These are phyloP conservation scores for Panaeolus cyanescens DNA, from an alignment of 768 basidiomycete species.

Conservation along the genomic window DNA sequence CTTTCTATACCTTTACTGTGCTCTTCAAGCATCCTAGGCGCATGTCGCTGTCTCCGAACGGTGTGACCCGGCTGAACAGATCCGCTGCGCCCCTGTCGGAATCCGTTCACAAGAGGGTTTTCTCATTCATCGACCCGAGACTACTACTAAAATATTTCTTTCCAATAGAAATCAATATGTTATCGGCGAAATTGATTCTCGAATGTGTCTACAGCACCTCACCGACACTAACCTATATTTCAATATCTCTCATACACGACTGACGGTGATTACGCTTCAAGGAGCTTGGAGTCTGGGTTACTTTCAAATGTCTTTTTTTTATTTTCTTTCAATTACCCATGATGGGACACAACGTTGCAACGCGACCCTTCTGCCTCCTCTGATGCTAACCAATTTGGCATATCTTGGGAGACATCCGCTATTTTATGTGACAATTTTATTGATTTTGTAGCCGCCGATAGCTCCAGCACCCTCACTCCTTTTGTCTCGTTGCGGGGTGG, in stretches of 20 bases:
- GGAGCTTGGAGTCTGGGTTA: background rate
- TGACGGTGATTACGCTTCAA: background rate
- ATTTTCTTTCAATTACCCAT: background rate
- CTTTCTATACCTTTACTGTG: background rate
- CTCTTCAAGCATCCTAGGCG: background rate
- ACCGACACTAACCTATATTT: background rate
- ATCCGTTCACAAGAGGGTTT: background rate
- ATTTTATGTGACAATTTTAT: background rate
- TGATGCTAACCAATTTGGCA: background rate
- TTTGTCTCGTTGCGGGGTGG: background rate
- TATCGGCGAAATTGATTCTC: background rate
- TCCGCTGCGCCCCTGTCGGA: background rate
- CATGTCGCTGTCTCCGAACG: background rate
- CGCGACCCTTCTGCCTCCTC: background rate
- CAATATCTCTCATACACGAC: background rate
- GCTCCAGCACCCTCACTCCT: background rate
- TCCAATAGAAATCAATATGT: background rate
- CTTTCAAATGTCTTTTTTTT: background rate
- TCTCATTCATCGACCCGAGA: background rate
- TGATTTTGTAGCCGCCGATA: background rate
- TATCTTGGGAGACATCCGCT: background rate
- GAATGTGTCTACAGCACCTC: background rate
- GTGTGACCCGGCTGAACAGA: background rate
- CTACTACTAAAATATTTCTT: background rate
- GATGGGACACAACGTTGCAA: background rate